phyloP scores from a whole-genome alignment of 345 rosid genomes.

The Crucihimalaya himalaica region DNA sequence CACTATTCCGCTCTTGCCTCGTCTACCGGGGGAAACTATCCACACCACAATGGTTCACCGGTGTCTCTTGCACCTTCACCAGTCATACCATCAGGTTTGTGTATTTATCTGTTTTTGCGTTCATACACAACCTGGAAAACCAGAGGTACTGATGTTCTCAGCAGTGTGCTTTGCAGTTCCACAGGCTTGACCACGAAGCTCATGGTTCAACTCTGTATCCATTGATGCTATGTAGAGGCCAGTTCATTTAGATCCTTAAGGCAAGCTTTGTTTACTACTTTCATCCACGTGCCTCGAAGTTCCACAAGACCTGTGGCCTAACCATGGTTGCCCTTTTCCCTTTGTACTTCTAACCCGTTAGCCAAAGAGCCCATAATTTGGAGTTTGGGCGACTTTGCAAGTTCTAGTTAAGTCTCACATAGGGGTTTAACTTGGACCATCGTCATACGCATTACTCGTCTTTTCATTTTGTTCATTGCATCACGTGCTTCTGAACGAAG shows the following conservation, averaged over 20 bases:
- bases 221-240: conserved; percentile 59
- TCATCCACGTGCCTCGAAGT: conserved; percentile 43
- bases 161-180: conserved; percentile 99
- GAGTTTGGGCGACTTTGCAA: conserved; percentile 52
- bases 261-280: conserved; percentile 38
- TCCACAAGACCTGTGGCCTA: conserved; percentile 67
- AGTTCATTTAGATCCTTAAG: conserved; percentile 29
- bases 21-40: conserved; percentile 52
- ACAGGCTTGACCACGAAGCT: conserved; percentile 80
- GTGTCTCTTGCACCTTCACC: conserved; percentile 85
- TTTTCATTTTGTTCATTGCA: conserved; percentile 45
- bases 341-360: conserved; percentile 43
- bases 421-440: conserved; percentile 54
- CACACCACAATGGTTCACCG: conserved; percentile 73
- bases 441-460: conserved; percentile 36
- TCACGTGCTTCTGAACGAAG: conserved; percentile 36
- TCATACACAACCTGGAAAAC: conserved; percentile 7
- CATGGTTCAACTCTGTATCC: conserved; percentile 67
- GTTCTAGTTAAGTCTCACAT: conserved; percentile 52
- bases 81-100: conserved; percentile 76
- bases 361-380: conserved; percentile 48
- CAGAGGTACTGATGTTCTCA: conserved; percentile 63
- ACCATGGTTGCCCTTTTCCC: conserved; percentile 75
- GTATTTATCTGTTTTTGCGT: not conserved
- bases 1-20: conserved; percentile 71